Conservation (phyloP, 2,329 filamentous ascomycete genomes). For the Emergomyces pasteurianus region DNA sequence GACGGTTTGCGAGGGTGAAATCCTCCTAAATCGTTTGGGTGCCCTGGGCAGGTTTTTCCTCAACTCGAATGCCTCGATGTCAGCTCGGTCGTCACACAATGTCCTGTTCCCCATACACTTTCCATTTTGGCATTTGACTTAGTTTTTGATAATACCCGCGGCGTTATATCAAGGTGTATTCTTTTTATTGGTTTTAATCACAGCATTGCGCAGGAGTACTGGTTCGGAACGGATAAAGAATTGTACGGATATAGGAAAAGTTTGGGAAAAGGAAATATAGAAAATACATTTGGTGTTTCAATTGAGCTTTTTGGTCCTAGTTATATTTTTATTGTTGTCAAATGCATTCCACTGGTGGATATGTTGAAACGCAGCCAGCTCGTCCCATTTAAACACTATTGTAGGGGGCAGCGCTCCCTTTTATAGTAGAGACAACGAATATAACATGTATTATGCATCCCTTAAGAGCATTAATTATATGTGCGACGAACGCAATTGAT, state of each 20-base stretch:
- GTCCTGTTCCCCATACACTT: background rate
- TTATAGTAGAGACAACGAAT: background rate
- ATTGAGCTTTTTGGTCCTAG: background rate
- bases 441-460: background rate
- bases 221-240: background rate
- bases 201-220: conserved; percentile 1
- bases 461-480: background rate
- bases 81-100: background rate
- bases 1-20: conserved; percentile 55
- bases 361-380: background rate
- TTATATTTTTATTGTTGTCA: background rate
- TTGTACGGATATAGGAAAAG: background rate
- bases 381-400: background rate
- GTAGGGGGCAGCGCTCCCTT: background rate
- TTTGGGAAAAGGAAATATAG: background rate
- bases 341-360: background rate
- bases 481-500: background rate
- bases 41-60: background rate
- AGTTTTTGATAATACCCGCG: conserved; percentile 1
- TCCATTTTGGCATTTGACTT: background rate
- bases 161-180: background rate
- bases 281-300: background rate
- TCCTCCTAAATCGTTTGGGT: background rate
- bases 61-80: background rate
- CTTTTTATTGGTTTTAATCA: background rate